phyloP scores from a whole-genome alignment of 495 filamentous ascomycete genomes.

The Hyaloscypha bicolor region DNA sequence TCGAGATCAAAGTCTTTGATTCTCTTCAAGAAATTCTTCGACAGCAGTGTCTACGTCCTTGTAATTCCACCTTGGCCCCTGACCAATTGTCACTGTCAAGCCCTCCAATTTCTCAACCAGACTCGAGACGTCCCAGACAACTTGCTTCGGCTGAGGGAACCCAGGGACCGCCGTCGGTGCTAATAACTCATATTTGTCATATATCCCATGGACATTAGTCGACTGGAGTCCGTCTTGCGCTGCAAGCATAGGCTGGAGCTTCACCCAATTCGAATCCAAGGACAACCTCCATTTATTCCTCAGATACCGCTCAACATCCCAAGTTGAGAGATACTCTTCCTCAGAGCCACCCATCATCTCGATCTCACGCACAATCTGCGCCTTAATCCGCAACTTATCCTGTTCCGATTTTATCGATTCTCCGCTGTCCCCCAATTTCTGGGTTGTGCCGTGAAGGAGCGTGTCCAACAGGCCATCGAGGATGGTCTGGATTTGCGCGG shows the following conservation, averaged over 20 bases:
- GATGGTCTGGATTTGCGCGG: background rate
- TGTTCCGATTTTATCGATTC: background rate
- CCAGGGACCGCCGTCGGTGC: slow-evolving; percentile 14
- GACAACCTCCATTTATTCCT: slow-evolving; percentile 4
- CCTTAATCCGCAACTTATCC: background rate
- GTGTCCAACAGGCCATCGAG: slow-evolving; percentile 7
- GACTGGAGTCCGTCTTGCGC: background rate
- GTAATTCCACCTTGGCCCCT: slow-evolving; percentile 10
- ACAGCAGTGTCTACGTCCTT: slow-evolving; percentile 7
- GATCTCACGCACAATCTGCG: background rate
- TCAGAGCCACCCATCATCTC: background rate
- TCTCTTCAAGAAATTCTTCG: slow-evolving; percentile 8
- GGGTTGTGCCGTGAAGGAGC: slow-evolving; percentile 10
- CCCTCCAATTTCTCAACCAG: slow-evolving; percentile 8
- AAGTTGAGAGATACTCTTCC: slow-evolving; percentile 9
- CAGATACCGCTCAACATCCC: slow-evolving; percentile 15
- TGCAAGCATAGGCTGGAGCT: background rate
- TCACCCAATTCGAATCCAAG: slow-evolving; percentile 9
- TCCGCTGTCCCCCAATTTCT: background rate
- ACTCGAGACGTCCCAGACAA: background rate
- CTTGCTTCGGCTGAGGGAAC: background rate
- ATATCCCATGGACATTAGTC: background rate
- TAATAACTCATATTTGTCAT: background rate
- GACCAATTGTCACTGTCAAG: slow-evolving; percentile 11
- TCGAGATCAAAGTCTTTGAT: background rate